A percentile compares a stretch with the other conserved stretches of the same genome.
Evolutionary conservation across 2,329 filamentous ascomycete genomes (phyloP).

Genomic region (Xylariaceae sp.): DNA sequence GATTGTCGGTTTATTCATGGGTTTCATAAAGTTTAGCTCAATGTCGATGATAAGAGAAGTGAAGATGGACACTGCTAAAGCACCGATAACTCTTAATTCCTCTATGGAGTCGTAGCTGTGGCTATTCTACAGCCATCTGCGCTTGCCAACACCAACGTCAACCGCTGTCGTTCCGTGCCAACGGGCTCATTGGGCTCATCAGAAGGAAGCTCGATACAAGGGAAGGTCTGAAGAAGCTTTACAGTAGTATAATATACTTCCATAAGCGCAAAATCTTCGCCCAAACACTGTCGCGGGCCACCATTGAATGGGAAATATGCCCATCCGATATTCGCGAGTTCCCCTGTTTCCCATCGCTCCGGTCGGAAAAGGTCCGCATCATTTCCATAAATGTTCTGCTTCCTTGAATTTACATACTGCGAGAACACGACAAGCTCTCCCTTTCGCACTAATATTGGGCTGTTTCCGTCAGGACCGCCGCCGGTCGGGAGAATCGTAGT

Average conservation of each 20-base stretch:
- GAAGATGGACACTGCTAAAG: background rate
- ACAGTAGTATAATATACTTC: conserved; percentile 6
- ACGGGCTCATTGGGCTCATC: background rate
- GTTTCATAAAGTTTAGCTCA: too few species aligned
- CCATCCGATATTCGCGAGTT: background rate
- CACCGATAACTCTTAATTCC: background rate
- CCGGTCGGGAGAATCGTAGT: conserved; percentile 42
- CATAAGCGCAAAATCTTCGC: conserved; percentile 5
- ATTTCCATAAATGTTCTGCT: conserved; percentile 44
- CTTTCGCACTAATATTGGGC: conserved; percentile 38
- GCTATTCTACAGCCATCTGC: conserved; percentile 30
- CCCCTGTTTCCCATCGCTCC: conserved; percentile 40
- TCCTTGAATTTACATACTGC: conserved; percentile 42
- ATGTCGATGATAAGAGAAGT: background rate
- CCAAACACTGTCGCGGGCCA: conserved; percentile 1
- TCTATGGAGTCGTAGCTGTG: conserved; percentile 5
- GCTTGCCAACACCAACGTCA: background rate
- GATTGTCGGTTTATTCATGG: too few species aligned
- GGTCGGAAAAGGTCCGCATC: conserved; percentile 44
- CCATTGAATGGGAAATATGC: conserved; percentile 12
- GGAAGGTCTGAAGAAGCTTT: background rate
- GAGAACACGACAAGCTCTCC: conserved; percentile 37
- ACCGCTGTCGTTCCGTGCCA: background rate
- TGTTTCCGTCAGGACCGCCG: conserved; percentile 41
- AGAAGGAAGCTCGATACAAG: background rate